Conservation (phyloP, 805 yeast genomes). For the Sugiyamaella smithiae region DNA sequence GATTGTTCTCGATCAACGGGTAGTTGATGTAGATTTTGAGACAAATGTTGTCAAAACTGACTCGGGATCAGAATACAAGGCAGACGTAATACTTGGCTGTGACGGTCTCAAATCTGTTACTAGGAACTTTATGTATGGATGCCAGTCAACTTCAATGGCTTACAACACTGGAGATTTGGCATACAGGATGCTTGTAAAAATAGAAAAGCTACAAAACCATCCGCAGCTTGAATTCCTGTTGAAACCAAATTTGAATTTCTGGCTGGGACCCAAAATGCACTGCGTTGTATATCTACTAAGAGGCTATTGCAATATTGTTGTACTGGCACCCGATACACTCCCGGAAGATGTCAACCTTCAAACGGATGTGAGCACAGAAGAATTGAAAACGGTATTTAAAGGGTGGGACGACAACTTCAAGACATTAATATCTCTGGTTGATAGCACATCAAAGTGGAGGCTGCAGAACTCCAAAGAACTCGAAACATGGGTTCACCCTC, state of each 20-base stretch:
- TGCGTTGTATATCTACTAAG: conserved; percentile 10
- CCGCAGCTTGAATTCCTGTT: neutral
- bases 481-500: conserved; percentile 30
- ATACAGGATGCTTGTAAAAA: conserved; percentile 11
- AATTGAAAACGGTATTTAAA: conserved; percentile 10
- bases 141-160: conserved; percentile 2
- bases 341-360: conserved; percentile 9
- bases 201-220: neutral
- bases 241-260: conserved; percentile 11
- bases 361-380: neutral
- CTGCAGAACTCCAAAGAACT: conserved; percentile 29
- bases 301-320: conserved; percentile 8
- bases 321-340: conserved; percentile 8
- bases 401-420: conserved; percentile 32
- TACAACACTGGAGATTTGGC: conserved; percentile 15
- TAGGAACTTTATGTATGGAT: conserved; percentile 25
- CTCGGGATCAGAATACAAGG: conserved; percentile 25
- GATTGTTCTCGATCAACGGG: conserved; percentile 21
- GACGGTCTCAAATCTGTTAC: conserved; percentile 33
- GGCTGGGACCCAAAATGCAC: conserved; percentile 15
- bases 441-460: conserved; percentile 30
- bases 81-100: conserved; percentile 32
- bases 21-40: conserved; percentile 27
- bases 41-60: conserved; percentile 20
- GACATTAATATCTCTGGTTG: conserved; percentile 23